These are phyloP conservation scores for Populus hybrid DNA, from an alignment of 441 rosid species.

Conservation along the genomic window DNA sequence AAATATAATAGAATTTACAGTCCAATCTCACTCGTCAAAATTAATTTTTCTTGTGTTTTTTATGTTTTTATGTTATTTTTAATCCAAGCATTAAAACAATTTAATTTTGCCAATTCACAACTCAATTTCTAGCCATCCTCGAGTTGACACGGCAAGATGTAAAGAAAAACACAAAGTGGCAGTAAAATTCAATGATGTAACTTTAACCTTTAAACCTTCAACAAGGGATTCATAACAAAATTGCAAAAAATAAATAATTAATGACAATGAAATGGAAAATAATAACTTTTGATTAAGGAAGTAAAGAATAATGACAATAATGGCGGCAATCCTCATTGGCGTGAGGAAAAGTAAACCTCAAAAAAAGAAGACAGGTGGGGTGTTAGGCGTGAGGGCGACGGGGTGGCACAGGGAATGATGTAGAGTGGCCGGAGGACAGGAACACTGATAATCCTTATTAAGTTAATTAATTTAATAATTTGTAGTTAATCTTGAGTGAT, in stretches of 20 bases:
- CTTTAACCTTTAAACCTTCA: not conserved
- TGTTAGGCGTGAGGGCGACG: slow-evolving; percentile 17
- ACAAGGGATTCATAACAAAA: not conserved
- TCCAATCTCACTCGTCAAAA: too few species aligned
- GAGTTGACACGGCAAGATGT: too few species aligned
- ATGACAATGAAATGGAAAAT: too few species aligned
- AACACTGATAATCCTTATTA: too few species aligned
- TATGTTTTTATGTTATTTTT: too few species aligned
- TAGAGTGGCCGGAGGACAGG: slow-evolving; percentile 2
- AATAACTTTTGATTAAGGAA: not conserved
- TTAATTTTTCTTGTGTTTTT: too few species aligned
- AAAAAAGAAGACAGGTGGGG: slow-evolving; percentile 14
- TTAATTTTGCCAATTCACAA: too few species aligned
- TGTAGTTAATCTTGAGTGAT: not conserved
- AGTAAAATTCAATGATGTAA: not conserved
- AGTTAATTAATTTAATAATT: not conserved
- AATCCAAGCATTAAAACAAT: too few species aligned
- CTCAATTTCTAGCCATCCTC: too few species aligned
- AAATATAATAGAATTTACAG: too few species aligned
- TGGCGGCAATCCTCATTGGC: slow-evolving; percentile 25
- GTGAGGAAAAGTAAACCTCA: slow-evolving; percentile 17
- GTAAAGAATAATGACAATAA: not conserved
- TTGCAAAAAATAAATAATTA: too few species aligned
- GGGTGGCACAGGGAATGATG: slow-evolving; percentile 19
- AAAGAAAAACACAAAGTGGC: not conserved